Conservation (phyloP, 768 basidiomycete genomes). For the Tricholoma matsutake region DNA sequence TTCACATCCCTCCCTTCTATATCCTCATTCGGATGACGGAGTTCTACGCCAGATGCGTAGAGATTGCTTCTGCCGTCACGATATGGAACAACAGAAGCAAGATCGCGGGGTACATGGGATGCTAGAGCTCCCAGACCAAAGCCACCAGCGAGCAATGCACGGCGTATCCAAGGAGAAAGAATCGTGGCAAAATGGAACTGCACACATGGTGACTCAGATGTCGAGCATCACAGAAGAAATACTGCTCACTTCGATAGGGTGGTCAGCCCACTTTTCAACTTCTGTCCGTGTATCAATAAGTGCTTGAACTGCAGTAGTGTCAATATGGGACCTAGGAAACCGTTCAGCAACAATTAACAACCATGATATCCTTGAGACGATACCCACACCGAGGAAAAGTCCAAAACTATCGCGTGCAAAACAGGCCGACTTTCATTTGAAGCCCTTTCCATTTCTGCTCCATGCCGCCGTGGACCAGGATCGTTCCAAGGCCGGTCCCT, state of each 20-base stretch:
- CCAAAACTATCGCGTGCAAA: slow-evolving; percentile 85
- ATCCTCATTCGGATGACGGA: slow-evolving; percentile 21
- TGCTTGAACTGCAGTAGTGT: slow-evolving; percentile 89
- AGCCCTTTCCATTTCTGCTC: slow-evolving; percentile 42
- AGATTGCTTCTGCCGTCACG: slow-evolving; percentile 36
- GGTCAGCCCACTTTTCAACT: slow-evolving; percentile 85
- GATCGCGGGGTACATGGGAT: slow-evolving; percentile 48
- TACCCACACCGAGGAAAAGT: slow-evolving; percentile 80
- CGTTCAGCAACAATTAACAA: not conserved
- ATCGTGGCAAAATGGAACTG: slow-evolving; percentile 95
- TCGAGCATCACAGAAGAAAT: not conserved
- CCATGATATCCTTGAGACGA: not conserved
- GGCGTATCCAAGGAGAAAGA: slow-evolving; percentile 90
- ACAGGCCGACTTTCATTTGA: slow-evolving; percentile 56
- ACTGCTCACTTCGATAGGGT: slow-evolving; percentile 59
- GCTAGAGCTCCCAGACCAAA: slow-evolving; percentile 71
- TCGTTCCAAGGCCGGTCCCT: slow-evolving; percentile 95
- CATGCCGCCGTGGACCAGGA: slow-evolving; percentile 61
- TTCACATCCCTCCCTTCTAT: slow-evolving; percentile 34
- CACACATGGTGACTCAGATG: not conserved
- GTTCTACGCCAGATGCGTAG: slow-evolving; percentile 19
- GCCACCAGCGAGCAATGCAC: slow-evolving; percentile 84
- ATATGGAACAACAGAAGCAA: slow-evolving; percentile 77
- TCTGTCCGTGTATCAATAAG: slow-evolving; percentile 85
- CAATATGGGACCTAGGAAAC: slow-evolving; percentile 68